Conservation (phyloP, 2,329 filamentous ascomycete genomes). For the Fusarium coffeatum region DNA sequence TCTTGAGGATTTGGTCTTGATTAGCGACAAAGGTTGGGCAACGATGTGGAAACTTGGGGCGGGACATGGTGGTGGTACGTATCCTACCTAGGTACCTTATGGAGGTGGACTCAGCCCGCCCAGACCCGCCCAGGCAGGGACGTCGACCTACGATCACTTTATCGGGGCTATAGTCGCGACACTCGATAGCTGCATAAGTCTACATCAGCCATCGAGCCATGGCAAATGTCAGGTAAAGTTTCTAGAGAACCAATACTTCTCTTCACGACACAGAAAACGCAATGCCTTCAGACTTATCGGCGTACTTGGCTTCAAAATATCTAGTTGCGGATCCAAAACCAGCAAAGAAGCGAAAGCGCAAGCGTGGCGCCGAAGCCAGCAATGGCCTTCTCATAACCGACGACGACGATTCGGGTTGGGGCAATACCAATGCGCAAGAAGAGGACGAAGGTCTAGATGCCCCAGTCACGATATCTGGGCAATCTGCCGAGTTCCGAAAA, state of each 20-base stretch:
- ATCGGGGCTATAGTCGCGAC: slow-evolving; percentile 19
- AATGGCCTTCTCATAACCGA: slow-evolving; percentile 74
- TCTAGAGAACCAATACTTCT: background rate
- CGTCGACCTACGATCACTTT: slow-evolving; percentile 24
- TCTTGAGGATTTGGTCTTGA: slow-evolving; percentile 21
- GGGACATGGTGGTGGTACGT: slow-evolving; percentile 42
- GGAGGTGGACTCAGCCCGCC: background rate
- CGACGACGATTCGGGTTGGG: slow-evolving; percentile 70
- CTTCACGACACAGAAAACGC: slow-evolving; percentile 4
- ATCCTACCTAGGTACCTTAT: slow-evolving; percentile 38
- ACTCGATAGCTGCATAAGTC: slow-evolving; percentile 45
- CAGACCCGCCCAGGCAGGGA: background rate
- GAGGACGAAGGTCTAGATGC: slow-evolving; percentile 68
- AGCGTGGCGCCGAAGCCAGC: slow-evolving; percentile 57
- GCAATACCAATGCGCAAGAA: slow-evolving; percentile 48
- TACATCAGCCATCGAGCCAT: slow-evolving; percentile 16
- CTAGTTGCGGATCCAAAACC: slow-evolving; percentile 71
- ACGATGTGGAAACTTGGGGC: slow-evolving; percentile 41
- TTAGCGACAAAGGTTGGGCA: slow-evolving; percentile 40
- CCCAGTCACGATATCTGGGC: slow-evolving; percentile 61
- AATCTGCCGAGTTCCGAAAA: slow-evolving; percentile 74
- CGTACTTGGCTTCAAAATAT: slow-evolving; percentile 93
- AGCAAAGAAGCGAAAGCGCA: slow-evolving; percentile 73
- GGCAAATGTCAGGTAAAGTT: slow-evolving; percentile 7
- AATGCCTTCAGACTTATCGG: slow-evolving; percentile 74